Conservation (phyloP, 192 early-diverging fungal species). For the Coemansia furcata region DNA sequence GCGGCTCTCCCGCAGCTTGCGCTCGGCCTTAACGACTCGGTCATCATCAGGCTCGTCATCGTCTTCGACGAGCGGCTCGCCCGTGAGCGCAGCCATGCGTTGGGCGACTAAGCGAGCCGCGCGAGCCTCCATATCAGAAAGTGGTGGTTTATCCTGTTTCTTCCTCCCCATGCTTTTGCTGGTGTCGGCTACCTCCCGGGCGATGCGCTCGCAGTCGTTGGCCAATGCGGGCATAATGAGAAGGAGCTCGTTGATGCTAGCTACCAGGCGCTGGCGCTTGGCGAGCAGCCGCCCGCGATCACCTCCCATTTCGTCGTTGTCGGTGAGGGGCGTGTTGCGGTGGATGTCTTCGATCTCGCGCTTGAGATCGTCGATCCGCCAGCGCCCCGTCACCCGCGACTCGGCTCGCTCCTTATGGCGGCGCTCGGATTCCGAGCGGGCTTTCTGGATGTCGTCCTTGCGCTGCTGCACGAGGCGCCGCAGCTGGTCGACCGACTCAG, state of each 20-base stretch:
- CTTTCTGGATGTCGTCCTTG: constrained; percentile 10
- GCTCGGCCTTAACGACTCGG: constrained; percentile 5
- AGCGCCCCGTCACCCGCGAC: constrained; percentile 31
- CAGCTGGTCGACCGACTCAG: constrained; percentile 40
- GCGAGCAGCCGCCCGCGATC: constrained; percentile 24
- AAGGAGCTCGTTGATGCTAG: constrained; percentile 27
- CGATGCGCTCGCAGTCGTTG: constrained; percentile 26
- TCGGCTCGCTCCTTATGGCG: constrained; percentile 34
- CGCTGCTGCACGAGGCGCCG: constrained; percentile 26
- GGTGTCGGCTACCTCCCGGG: constrained; percentile 29
- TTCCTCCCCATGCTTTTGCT: constrained; percentile 8
- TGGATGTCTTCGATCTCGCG: constrained; percentile 45
- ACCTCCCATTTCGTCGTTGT: not conserved
- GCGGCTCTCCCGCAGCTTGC: constrained; percentile 13
- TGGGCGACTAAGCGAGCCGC: constrained; percentile 47
- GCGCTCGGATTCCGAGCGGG: constrained; percentile 4
- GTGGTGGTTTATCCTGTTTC: not conserved
- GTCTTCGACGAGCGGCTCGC: constrained; percentile 13
- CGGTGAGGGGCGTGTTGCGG: constrained; percentile 9
- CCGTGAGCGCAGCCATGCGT: constrained; percentile 50
- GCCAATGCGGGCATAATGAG: constrained; percentile 22
- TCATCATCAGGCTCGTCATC: not conserved
- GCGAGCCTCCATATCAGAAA: constrained; percentile 27
- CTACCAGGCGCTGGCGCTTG: constrained; percentile 22
- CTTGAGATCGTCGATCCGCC: constrained; percentile 49